Evolutionary conservation across 2,329 filamentous ascomycete species (phyloP), one percentile per base, ranked within the genome.

Genomic region (Exophiala sideris): DNA sequence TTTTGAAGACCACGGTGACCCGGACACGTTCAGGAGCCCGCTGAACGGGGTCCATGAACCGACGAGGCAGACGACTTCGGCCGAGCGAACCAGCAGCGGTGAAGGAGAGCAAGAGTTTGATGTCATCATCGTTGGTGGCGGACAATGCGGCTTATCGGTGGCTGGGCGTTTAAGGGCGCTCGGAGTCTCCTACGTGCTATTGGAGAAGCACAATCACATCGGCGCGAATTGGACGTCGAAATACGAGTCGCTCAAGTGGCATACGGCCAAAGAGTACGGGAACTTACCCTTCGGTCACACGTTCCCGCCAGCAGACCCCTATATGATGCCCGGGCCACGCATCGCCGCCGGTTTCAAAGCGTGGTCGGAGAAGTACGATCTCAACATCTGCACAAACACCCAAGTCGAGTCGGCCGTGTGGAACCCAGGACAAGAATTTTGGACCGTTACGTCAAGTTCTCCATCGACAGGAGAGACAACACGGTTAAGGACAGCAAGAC

Each of bases 191-290:
- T 70, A 73, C 24, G 62, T 79, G 6, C 66, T 78, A n/a, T 66
- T 79, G 40, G 76, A 79, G 42, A 67, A 68, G 20, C 73, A 73
- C 32, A 62, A 65, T 18, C 60, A 67, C 0, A 67, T 78, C 3
- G 76, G 76, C 1, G 71, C 76, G 49, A 75, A 73, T 41, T 79
- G 76, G 76, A 66, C 66, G 1, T 67, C 71, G 45, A 67, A 76
- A 45, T 79, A 79, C 56, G 71, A 75, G 36, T 73, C 73, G 16
- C 66, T 73, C 7, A 71, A 72, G 10, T 68, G 53, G 33, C 58
- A 60, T 38, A 58, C 55, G 3, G 34, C 52, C 10, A 48, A 49
- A 3, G 58, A 60, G 35, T 48, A 51, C 36, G 59, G 56, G 35
- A 65, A 68, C 54, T 54, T 67, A 18, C 65, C 66, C 2, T 66